Conservation (phyloP, 148 eudicot genomes). For the Cornus kousa region DNA sequence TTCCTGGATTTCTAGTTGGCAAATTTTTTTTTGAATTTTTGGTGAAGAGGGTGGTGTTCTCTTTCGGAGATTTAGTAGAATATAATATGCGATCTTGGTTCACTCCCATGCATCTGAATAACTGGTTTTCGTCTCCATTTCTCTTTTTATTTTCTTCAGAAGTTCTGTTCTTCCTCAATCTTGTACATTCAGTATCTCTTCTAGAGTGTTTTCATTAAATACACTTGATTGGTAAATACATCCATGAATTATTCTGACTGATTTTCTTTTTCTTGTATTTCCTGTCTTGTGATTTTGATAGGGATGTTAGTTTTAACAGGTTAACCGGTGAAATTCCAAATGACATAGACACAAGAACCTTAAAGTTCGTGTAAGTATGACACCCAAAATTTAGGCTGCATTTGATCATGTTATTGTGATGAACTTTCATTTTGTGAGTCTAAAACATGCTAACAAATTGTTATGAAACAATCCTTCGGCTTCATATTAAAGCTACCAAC, state of each 20-base stretch:
- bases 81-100: neutral
- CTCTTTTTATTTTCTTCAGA: neutral
- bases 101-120: neutral
- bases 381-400: neutral
- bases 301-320: constrained; percentile 72
- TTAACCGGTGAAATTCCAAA: constrained; percentile 54
- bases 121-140: neutral
- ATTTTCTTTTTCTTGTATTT: neutral
- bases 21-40: neutral
- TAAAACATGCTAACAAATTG: neutral
- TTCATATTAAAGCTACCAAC: neutral
- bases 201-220: neutral
- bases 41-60: neutral
- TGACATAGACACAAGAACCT: constrained; percentile 31
- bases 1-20: neutral
- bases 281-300: constrained; percentile 22
- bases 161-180: constrained; percentile 1
- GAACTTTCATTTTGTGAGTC: neutral
- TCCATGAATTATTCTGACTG: neutral
- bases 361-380: constrained; percentile 60
- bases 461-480: neutral
- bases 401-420: neutral
- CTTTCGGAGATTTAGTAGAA: neutral
- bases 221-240: neutral
- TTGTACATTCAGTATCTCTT: neutral